Evolutionary conservation across 225 moss, liverwort and hornwort species (phyloP).

Genomic region (Marchantia paleacea): DNA sequence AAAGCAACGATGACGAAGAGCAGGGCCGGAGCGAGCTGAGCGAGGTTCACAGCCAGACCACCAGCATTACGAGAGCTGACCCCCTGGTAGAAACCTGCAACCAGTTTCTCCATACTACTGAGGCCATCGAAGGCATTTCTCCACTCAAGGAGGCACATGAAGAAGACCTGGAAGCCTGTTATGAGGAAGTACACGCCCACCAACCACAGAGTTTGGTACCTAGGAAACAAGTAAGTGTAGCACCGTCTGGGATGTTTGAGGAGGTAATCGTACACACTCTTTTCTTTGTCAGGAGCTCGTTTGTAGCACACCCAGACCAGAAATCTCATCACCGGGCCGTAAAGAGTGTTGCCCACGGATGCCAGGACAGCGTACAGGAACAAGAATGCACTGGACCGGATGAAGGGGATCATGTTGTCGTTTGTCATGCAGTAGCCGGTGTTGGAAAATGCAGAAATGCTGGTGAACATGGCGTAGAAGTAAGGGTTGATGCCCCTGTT

Average conservation of each 20-base stretch:
- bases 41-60: constrained; percentile 43
- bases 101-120: constrained; percentile 38
- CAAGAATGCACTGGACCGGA: constrained; percentile 39
- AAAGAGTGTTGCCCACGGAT: constrained; percentile 58
- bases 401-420: constrained; percentile 60
- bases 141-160: constrained; percentile 59
- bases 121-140: constrained; percentile 29
- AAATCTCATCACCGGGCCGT: constrained; percentile 49
- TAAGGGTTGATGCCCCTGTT: constrained; percentile 39
- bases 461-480: constrained; percentile 51
- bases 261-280: constrained; percentile 53
- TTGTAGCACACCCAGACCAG: constrained; percentile 51
- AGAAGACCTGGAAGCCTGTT: constrained; percentile 46
- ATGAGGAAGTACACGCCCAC: constrained; percentile 44
- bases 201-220: constrained; percentile 57
- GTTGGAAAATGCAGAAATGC: constrained; percentile 45
- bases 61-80: constrained; percentile 63
- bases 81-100: constrained; percentile 51
- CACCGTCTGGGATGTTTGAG: constrained; percentile 58
- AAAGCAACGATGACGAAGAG: constrained; percentile 45
- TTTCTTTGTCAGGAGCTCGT: constrained; percentile 32
- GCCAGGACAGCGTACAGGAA: constrained; percentile 44
- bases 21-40: constrained; percentile 51
- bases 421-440: constrained; percentile 41
- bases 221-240: constrained; percentile 58